Percentiles rank a stretch among this genome's conserved stretches.
Conservation (phyloP, 352 stramenopile species). For the Globisporangium acanthophoron region DNA sequence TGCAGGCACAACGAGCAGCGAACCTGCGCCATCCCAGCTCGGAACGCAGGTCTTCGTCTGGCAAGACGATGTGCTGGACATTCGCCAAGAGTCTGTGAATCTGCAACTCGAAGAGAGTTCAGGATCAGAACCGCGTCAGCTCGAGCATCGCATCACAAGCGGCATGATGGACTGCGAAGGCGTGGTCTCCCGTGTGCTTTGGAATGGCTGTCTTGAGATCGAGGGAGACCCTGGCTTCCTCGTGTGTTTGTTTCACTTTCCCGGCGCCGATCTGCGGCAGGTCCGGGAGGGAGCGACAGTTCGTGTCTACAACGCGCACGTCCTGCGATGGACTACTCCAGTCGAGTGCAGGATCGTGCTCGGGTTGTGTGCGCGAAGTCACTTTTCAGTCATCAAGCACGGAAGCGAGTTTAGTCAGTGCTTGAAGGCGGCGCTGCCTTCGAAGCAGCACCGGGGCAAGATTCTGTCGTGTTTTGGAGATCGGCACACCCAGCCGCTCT, state of each 20-base stretch:
- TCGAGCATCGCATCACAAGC: neutral
- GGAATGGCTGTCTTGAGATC: constrained; percentile 42
- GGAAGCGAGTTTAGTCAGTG: neutral
- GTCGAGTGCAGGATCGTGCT: constrained; percentile 23
- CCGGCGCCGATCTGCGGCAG: constrained; percentile 19
- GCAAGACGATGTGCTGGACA: neutral
- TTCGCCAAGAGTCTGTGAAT: neutral
- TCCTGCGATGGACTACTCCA: constrained; percentile 28
- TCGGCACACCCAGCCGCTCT: neutral
- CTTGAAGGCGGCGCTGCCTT: neutral
- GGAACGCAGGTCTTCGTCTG: constrained; percentile 25
- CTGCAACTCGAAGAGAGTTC: neutral
- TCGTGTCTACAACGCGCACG: constrained; percentile 19
- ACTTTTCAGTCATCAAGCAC: constrained; percentile 20
- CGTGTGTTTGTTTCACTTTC: constrained; percentile 36
- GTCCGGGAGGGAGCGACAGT: constrained; percentile 25
- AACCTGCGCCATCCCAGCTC: neutral
- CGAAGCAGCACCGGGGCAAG: neutral
- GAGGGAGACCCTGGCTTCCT: constrained; percentile 16
- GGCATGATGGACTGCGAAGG: constrained; percentile 26
- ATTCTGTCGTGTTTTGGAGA: constrained; percentile 8
- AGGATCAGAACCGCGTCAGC: neutral
- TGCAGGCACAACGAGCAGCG: neutral
- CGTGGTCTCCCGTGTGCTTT: constrained; percentile 23
- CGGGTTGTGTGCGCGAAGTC: constrained; percentile 31